These are phyloP conservation scores for Xerocomellus intermedius DNA, from an alignment of 768 basidiomycete species.

Conservation along the genomic window DNA sequence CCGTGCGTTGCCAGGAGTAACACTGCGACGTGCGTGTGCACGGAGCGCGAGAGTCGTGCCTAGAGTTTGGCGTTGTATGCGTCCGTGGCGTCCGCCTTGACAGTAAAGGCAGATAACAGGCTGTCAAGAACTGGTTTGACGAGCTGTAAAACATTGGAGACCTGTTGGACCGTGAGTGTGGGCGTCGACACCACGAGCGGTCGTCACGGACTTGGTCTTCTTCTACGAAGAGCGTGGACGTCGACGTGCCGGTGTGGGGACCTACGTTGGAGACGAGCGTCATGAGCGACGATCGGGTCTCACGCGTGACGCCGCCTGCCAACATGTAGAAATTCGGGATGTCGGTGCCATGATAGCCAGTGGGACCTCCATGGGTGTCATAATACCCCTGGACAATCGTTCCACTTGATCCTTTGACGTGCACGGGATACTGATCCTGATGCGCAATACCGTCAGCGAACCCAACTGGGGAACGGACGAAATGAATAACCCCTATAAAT, in stretches of 20 bases:
- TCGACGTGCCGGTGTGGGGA: too few species aligned
- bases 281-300: too few species aligned
- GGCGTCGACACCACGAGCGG: too few species aligned
- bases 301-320: slow-evolving; percentile 19
- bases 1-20: slow-evolving; percentile 41
- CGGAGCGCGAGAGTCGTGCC: slow-evolving; percentile 14
- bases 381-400: slow-evolving; percentile 29
- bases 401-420: slow-evolving; percentile 25
- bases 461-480: background rate
- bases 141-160: too few species aligned
- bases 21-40: slow-evolving; percentile 34
- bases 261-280: too few species aligned
- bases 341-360: too few species aligned
- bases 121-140: too few species aligned
- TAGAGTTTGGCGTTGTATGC: slow-evolving; percentile 21
- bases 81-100: too few species aligned
- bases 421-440: slow-evolving; percentile 22
- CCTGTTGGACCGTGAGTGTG: too few species aligned
- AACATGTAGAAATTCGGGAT: slow-evolving; percentile 39
- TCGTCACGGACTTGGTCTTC: too few species aligned
- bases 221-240: too few species aligned
- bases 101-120: too few species aligned
- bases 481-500: slow-evolving; percentile 25
- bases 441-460: background rate
- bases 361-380: slow-evolving; percentile 30